Conservation (phyloP, 2,329 filamentous ascomycete species). For the Penicillium expansum region DNA sequence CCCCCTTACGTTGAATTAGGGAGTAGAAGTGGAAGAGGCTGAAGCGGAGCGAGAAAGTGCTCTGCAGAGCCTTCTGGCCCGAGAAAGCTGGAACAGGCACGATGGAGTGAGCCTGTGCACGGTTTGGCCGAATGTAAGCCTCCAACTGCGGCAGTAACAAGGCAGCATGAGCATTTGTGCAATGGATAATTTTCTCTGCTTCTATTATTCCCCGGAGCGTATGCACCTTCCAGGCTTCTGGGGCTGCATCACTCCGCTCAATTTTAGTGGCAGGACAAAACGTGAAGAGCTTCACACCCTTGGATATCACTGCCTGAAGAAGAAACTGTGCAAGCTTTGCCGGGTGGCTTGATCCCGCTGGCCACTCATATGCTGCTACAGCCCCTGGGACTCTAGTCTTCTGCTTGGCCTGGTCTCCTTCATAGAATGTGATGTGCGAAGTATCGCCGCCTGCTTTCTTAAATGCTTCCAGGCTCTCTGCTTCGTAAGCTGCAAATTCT, state of each 20-base stretch:
- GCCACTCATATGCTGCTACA: conserved; percentile 52
- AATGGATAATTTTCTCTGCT: conserved; percentile 23
- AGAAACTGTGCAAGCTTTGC: conserved; percentile 53
- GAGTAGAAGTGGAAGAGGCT: conserved; percentile 51
- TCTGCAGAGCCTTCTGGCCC: conserved; percentile 33
- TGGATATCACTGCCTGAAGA: conserved; percentile 36
- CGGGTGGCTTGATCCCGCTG: conserved; percentile 50
- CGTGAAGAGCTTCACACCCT: conserved; percentile 45
- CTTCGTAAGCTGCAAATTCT: conserved; percentile 48
- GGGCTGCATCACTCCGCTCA: conserved; percentile 3
- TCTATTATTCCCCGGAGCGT: conserved; percentile 19
- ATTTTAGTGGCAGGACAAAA: conserved; percentile 42
- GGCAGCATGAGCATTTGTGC: conserved; percentile 27
- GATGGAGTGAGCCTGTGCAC: conserved; percentile 47
- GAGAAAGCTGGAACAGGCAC: conserved; percentile 42
- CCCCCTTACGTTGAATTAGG: conserved; percentile 46
- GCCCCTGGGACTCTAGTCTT: conserved; percentile 41
- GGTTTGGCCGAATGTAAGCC: conserved; percentile 42
- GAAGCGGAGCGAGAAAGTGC: conserved; percentile 49
- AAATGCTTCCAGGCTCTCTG: conserved; percentile 41
- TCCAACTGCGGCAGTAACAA: conserved; percentile 20
- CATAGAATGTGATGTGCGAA: conserved; percentile 42
- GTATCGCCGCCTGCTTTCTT: conserved; percentile 45
- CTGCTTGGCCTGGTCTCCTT: conserved; percentile 40
- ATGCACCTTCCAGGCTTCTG: conserved; percentile 17